These are phyloP conservation scores for Phaffia tasmanica DNA, from an alignment of 768 basidiomycete species.

Conservation along the genomic window DNA sequence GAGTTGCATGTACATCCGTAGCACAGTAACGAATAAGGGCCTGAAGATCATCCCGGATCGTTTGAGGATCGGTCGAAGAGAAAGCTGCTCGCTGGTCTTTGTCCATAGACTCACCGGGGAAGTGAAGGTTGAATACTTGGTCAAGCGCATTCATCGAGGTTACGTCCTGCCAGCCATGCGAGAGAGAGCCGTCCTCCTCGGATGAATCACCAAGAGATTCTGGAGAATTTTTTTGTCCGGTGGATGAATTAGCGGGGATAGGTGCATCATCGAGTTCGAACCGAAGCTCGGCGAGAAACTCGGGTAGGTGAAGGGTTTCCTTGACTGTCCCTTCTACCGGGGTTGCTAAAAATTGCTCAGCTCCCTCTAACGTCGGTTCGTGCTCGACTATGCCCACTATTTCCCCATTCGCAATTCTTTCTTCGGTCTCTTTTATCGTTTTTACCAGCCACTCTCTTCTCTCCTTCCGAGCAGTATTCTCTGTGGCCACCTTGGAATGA, in stretches of 20 bases:
- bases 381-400: conserved; percentile 36
- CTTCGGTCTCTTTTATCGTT: conserved; percentile 56
- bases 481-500: conserved; percentile 50
- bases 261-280: conserved; percentile 1
- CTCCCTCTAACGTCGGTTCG: conserved; percentile 39
- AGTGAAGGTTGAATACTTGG: conserved; percentile 85
- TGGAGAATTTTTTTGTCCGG: too few relatives aligned
- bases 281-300: background rate
- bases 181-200: conserved; percentile 36
- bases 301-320: too few relatives aligned
- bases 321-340: too few relatives aligned
- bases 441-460: conserved; percentile 43
- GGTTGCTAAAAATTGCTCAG: too few relatives aligned
- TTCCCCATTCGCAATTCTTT: conserved; percentile 31
- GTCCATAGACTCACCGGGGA: conserved; percentile 56
- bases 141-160: conserved; percentile 83
- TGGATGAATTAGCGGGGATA: too few relatives aligned
- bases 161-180: conserved; percentile 79
- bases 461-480: background rate
- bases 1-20: conserved; percentile 70
- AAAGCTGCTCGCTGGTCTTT: conserved; percentile 69
- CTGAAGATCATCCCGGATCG: conserved; percentile 54
- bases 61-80: conserved; percentile 54
- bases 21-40: conserved; percentile 78
- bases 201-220: too few relatives aligned